phyloP scores from a whole-genome alignment of 257 asterid genomes.

The Coffea canephora region DNA sequence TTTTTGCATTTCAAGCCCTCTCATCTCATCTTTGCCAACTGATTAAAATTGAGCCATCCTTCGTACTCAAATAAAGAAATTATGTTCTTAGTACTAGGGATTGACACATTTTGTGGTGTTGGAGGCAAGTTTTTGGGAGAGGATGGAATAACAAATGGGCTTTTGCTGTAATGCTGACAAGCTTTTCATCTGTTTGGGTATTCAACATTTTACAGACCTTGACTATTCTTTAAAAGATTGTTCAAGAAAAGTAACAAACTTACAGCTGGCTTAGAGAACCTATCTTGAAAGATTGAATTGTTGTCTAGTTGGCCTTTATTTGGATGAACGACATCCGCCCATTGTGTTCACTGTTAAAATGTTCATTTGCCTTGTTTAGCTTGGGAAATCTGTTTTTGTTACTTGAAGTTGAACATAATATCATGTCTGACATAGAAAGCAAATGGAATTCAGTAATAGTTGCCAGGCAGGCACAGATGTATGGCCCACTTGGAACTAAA shows the following conservation, averaged over 20 bases:
- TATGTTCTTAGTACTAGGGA: neutral
- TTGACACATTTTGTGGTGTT: neutral
- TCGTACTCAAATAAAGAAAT: neutral
- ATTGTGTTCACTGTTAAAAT: neutral
- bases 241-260: neutral
- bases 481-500: neutral
- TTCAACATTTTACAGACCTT: neutral
- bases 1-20: neutral
- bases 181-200: neutral
- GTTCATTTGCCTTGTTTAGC: neutral
- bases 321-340: neutral
- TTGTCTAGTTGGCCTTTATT: neutral
- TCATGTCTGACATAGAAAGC: neutral
- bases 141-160: neutral
- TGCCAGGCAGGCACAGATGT: neutral
- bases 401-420: neutral
- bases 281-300: neutral
- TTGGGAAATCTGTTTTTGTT: neutral
- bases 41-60: neutral
- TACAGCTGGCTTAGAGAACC: neutral
- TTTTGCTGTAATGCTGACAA: neutral
- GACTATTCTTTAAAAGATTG: neutral
- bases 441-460: neutral
- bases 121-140: neutral
- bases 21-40: neutral